Evolutionary conservation across 2,329 filamentous ascomycete genomes (phyloP).

Genomic region (Aspergillus aculeatus): DNA sequence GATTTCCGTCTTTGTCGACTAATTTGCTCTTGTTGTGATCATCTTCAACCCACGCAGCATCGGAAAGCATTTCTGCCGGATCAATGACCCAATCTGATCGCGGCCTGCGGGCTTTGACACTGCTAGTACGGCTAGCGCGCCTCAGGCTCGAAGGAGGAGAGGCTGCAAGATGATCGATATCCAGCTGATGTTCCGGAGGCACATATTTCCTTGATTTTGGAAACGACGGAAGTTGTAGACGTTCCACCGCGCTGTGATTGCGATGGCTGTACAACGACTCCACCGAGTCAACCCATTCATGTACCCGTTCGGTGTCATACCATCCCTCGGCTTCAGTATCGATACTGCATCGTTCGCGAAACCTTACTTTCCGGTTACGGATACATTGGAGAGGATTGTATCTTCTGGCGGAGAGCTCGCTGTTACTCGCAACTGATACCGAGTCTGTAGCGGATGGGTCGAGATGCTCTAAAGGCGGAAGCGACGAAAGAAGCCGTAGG

Average conservation of each 20-base stretch:
- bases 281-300: slow-evolving; percentile 73
- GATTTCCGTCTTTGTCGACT: slow-evolving; percentile 73
- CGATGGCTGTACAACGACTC: slow-evolving; percentile 49
- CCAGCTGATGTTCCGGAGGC: slow-evolving; percentile 20
- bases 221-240: slow-evolving; percentile 46
- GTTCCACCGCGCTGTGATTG: slow-evolving; percentile 46
- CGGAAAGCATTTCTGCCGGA: slow-evolving; percentile 82
- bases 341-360: slow-evolving; percentile 71
- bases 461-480: slow-evolving; percentile 59
- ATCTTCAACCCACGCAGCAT: slow-evolving; percentile 87
- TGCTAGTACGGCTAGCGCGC: slow-evolving; percentile 42
- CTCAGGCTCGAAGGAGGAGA: slow-evolving; percentile 44
- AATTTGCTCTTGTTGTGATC: slow-evolving; percentile 75
- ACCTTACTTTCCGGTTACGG: slow-evolving; percentile 81
- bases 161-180: slow-evolving; percentile 26
- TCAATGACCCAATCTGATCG: slow-evolving; percentile 82
- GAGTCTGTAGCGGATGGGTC: slow-evolving; percentile 15
- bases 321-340: slow-evolving; percentile 76
- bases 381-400: slow-evolving; percentile 95
- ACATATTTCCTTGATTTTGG: slow-evolving; percentile 22
- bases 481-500: slow-evolving; percentile 70
- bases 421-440: slow-evolving; percentile 29
- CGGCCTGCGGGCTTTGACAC: slow-evolving; percentile 65
- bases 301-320: slow-evolving; percentile 68
- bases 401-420: slow-evolving; percentile 57